phyloP scores from a whole-genome alignment of 192 early-diverging fungal species.

The Backusella macrospora region DNA sequence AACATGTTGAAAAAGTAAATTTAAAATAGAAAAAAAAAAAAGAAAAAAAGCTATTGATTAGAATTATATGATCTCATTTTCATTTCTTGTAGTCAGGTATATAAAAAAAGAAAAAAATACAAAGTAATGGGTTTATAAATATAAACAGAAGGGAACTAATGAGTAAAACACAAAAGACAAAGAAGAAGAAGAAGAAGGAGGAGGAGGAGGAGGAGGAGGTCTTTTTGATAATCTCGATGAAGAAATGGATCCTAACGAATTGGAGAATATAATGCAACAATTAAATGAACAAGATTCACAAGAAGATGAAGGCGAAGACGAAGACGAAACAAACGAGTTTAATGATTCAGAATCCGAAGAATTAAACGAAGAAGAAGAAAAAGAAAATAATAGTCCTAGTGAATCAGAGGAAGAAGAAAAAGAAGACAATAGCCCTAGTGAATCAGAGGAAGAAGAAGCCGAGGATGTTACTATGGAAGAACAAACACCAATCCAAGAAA shows the following conservation, averaged over 20 bases:
- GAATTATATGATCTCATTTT: too few species aligned
- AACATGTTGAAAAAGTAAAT: too few species aligned
- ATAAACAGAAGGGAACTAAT: too few species aligned
- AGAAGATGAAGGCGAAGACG: slow-evolving; percentile 12
- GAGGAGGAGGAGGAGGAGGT: slow-evolving; percentile 23
- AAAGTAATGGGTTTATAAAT: too few species aligned
- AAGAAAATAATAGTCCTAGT: neutral
- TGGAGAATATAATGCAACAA: slow-evolving; percentile 23
- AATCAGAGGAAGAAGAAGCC: slow-evolving; percentile 3
- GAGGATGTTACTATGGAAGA: neutral
- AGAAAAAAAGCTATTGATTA: too few species aligned
- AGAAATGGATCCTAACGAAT: slow-evolving; percentile 26
- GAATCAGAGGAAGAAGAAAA: neutral
- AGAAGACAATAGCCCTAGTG: neutral
- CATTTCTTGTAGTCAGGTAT: too few species aligned
- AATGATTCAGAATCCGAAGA: slow-evolving; percentile 15
- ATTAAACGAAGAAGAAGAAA: neutral
- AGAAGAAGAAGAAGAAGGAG: slow-evolving; percentile 13
- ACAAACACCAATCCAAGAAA: neutral
- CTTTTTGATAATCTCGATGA: slow-evolving; percentile 36
- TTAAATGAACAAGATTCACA: slow-evolving; percentile 11
- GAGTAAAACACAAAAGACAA: neutral
- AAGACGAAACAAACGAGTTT: neutral
- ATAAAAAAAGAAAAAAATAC: too few species aligned
- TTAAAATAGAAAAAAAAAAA: too few species aligned